Base-by-base conservation (phyloP, 208 protist species). In the Leishmania tarentolae region DNA sequence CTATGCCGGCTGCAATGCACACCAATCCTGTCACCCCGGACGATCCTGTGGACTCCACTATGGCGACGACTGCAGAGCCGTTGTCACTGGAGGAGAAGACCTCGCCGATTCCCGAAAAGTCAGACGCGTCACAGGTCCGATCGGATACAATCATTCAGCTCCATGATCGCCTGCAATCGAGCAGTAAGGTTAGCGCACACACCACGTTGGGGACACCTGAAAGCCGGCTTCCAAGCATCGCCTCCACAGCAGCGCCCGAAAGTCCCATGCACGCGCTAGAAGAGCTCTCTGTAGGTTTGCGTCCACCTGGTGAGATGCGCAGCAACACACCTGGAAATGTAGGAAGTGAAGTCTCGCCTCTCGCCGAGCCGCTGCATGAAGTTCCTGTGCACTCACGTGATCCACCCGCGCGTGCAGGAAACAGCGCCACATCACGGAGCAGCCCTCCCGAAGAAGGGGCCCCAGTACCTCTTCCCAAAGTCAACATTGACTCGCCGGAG, bases 401-500 rank as follows among this genome's bases (percentile, higher is more conserved):
- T 19, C 69, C 19, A 1, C 69, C 75, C 5, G 37, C 42, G 0
- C 75, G 81, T 21, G 69, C 75, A 8, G 75, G 69, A 17, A 72
- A 40, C 24, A 75, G 73, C 35, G 59, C 35, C 42, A 50, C 77
- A 11, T 53, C 71, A 59, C 44, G 31, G 6, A 42, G 59, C 65
- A 72, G 75, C 56, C 42, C 70, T n/a, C 19, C 3, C 56, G 77
- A 73, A 42, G 74, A 35, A 47, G 50, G 37, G 21, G 73, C 65
- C 13, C 82, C 77, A 0, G 82, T 77, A 19, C 71, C 82, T 24
- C 82, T 85, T 44, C 82, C 82, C 37, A 65, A 52, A 9, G 77
- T 82, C 3, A 85, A 85, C 61, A 73, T 79, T 8, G 82, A 85
- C 37, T 65, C 72, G 24, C 73, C 73, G 42, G 82, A 81, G 78